phyloP scores from a whole-genome alignment of 139 green algal species.

The Micromonas pusilla region DNA sequence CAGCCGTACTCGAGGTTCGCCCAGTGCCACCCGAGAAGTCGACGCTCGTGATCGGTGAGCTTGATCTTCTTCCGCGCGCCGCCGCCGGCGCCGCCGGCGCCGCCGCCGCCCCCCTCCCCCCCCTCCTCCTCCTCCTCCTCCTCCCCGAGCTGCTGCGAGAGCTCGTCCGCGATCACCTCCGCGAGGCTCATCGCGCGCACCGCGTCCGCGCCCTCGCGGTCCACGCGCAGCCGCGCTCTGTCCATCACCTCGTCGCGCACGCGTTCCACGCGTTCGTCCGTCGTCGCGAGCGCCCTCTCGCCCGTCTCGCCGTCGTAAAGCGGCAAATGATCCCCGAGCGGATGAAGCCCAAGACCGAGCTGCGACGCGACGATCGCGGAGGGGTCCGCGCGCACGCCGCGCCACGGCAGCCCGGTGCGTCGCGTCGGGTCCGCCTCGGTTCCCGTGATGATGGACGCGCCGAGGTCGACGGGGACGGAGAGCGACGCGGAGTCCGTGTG shows the following conservation, averaged over 20 bases:
- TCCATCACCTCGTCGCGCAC: conserved; percentile 62
- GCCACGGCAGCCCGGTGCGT: conserved; percentile 14
- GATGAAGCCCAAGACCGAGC: conserved; percentile 52
- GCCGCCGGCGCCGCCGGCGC: conserved; percentile 1
- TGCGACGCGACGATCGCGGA: conserved; percentile 51
- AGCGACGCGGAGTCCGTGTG: conserved; percentile 53
- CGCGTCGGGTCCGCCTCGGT: background rate
- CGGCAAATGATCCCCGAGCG: conserved; percentile 47
- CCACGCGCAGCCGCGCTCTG: conserved; percentile 34
- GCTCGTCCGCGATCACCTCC: conserved; percentile 28
- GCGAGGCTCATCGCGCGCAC: conserved; percentile 21
- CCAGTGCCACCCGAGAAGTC: conserved; percentile 74
- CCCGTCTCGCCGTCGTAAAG: conserved; percentile 57
- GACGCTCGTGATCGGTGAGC: conserved; percentile 36
- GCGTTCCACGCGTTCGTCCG: conserved; percentile 45
- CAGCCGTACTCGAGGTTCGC: conserved; percentile 86
- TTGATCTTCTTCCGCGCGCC: conserved; percentile 9
- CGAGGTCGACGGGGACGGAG: conserved; percentile 66
- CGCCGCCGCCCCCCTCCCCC: background rate
- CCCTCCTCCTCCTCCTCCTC: conserved; percentile 5
- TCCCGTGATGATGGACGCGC: conserved; percentile 78
- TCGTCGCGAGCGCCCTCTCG: conserved; percentile 28
- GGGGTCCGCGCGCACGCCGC: conserved; percentile 52
- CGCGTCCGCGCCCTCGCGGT: conserved; percentile 17
- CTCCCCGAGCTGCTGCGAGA: conserved; percentile 16